Evolutionary conservation across 2,329 filamentous ascomycete genomes (phyloP), one percentile per base, ranked within the genome.

Genomic region (Ceratocystis huliohia): DNA sequence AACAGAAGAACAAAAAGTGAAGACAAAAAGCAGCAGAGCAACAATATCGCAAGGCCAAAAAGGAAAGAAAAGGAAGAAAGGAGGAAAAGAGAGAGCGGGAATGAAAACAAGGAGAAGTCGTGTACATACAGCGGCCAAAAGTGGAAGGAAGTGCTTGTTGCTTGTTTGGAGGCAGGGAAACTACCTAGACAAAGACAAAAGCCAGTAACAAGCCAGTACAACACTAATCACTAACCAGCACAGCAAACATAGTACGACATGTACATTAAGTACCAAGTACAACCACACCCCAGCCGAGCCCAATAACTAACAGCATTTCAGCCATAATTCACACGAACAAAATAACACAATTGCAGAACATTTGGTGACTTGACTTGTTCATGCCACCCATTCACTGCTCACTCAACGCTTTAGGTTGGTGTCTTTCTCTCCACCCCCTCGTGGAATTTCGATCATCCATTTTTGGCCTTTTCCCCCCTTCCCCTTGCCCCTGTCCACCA

Each of bases 41-140:
- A 20, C 45, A 25, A 48, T 33, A 63, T 65, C 50, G 48, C 64
- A 65, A 25, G 48, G 22, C 48, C 48, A 53, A 15, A 28, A 61
- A 41, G 17, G 33, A 59, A 63, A 13, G 37, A 33, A 46, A 59
- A 63, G 6, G 37, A 30, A 56, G 61, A 56, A 44, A 66, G 59
- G 46, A 63, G 48, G 46, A 62, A 66, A 62, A 66, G 59, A 65
- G 25, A 44, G 22, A 63, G 50, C 15, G 57, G 33, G 50, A 45
- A 66, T 28, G 33, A 63, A 57, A 63, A 63, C 59, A 63, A 56
- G 57, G 48, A 59, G 56, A 59, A n/a, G 30, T 37, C 8, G 56
- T 30, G 56, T 33, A 59, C n/a, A 66, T 25, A 48, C n/a, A 45
- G 50, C 45, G 30, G 44, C 37, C 30, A 63, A 63, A 56, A 61